Evolutionary conservation across 495 filamentous ascomycete species (phyloP).

Genomic region (Cercophora sp.): DNA sequence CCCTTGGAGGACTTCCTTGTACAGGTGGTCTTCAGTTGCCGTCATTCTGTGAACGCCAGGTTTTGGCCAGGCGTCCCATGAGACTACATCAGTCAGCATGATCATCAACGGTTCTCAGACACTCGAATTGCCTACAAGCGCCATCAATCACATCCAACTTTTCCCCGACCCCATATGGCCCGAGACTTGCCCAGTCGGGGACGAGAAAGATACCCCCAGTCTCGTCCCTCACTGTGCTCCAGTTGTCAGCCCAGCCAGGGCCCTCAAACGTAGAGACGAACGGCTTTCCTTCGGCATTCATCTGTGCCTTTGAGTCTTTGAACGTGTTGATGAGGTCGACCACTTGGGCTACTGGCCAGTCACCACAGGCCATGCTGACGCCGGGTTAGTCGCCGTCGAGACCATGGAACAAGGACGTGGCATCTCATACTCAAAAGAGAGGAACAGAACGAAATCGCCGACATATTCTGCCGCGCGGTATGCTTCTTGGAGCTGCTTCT

Average conservation of each 20-base stretch:
- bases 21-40: constrained; percentile 50
- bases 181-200: constrained; percentile 60
- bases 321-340: constrained; percentile 55
- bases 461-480: constrained; percentile 52
- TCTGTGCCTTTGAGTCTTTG: constrained; percentile 48
- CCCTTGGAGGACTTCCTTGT: constrained; percentile 42
- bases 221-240: constrained; percentile 51
- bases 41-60: constrained; percentile 52
- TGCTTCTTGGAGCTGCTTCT: constrained; percentile 47
- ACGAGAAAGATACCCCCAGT: constrained; percentile 55
- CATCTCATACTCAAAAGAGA: constrained; percentile 60
- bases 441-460: constrained; percentile 55
- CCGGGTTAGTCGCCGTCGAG: neutral
- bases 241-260: constrained; percentile 51
- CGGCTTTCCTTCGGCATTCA: constrained; percentile 51
- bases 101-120: too few relatives aligned
- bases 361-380: constrained; percentile 42
- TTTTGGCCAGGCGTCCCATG: constrained; percentile 72
- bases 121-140: constrained; percentile 44
- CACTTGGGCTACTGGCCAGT: constrained; percentile 55
- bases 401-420: too few relatives aligned
- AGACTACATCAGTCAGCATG: constrained; percentile 41
- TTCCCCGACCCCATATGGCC: constrained; percentile 44
- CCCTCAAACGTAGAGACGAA: constrained; percentile 76
- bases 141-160: constrained; percentile 55